Evolutionary conservation across 305 asterid species (phyloP), one percentile per base, ranked within the genome.

Genomic region (Rubia balearica): DNA sequence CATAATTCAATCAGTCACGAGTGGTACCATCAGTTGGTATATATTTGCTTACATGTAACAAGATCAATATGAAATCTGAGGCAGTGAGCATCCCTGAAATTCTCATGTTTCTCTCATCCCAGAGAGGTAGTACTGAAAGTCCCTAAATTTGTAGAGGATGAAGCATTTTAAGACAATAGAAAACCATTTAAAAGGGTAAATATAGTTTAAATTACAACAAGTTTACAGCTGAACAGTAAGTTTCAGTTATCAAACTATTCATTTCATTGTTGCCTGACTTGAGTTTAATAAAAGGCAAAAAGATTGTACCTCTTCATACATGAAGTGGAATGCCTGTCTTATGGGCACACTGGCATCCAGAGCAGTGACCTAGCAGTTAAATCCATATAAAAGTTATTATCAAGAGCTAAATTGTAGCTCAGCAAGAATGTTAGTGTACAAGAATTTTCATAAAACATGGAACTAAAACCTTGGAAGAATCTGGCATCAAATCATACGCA

Each of bases 51-150:
- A 87, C 94, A 89, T 89, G 86, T 30, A 86, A 85, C 76, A 89
- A 74, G 68, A 86, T 83, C 78, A 81, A 74, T 62, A 89, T 86
- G 79, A 87, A 89, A 85, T 89, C 96, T 10, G 91, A 84, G 69
- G 94, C 88, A 68, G 96, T 87, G 66, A 89, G 71, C 89, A 89
- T 87, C 78, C 93, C 94, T 0, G 81, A 71, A 65, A 87, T 83
- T 75, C 74, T 81, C 42, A 80, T 61, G 43, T 53, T 73, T 40
- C 71, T 70, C 61, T 78, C 88, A 77, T 87, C 83, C 93, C 87
- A 81, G 67, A 89, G 81, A 73, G 96, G 91, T 78, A 83, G 74
- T 66, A 79, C 80, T 3, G 80, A 76, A 49, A 85, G 76, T 73
- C 86, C 88, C 96, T 89, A 69, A 59, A 38, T 68, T 67, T 68